These are phyloP conservation scores for Ogataea trehaloabstinens DNA, from an alignment of 805 yeast species.

Conservation along the genomic window DNA sequence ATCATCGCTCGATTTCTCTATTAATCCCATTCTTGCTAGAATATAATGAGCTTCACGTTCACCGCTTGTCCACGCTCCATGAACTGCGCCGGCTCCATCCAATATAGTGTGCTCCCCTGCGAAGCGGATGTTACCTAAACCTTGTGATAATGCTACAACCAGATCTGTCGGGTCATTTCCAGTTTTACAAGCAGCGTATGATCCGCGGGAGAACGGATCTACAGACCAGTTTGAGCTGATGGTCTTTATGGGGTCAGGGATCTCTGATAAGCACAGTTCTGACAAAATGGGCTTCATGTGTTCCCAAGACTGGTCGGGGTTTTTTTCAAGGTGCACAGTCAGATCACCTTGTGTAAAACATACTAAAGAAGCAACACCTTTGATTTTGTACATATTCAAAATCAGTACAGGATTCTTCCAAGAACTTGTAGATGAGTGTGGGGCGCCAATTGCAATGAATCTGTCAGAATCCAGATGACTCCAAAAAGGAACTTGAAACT, in stretches of 20 bases:
- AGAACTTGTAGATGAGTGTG: constrained; percentile 29
- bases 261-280: constrained; percentile 10
- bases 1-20: constrained; percentile 8
- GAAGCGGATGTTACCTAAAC: constrained; percentile 62
- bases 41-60: constrained; percentile 29
- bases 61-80: constrained; percentile 83
- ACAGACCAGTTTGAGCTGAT: constrained; percentile 72
- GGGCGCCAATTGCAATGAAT: constrained; percentile 43
- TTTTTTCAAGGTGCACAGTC: constrained; percentile 55
- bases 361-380: constrained; percentile 53
- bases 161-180: constrained; percentile 69
- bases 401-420: constrained; percentile 62
- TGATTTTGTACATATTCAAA: constrained; percentile 55
- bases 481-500: constrained; percentile 67
- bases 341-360: constrained; percentile 70
- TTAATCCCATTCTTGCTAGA: constrained; percentile 19
- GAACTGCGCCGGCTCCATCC: constrained; percentile 90
- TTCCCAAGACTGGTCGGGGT: constrained; percentile 54
- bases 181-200: constrained; percentile 70
- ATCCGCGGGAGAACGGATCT: constrained; percentile 78
- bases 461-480: constrained; percentile 44
- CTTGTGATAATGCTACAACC: constrained; percentile 59
- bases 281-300: constrained; percentile 54
- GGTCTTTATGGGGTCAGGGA: constrained; percentile 37
- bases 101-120: constrained; percentile 89